These are phyloP conservation scores for Populus deltoides DNA, from an alignment of 345 rosid species.

Conservation along the genomic window DNA sequence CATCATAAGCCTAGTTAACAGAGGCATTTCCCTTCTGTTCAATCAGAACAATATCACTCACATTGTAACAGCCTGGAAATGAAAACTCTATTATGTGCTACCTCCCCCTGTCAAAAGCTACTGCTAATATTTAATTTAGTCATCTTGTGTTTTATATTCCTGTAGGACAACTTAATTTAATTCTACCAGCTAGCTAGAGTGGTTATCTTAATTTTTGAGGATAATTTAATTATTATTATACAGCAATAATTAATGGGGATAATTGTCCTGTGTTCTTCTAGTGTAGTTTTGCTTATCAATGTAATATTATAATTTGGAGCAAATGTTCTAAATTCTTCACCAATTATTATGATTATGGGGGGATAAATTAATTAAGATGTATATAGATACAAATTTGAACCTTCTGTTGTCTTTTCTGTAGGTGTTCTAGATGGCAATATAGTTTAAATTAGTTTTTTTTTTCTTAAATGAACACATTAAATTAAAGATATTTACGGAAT, in stretches of 20 bases:
- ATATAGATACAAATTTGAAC: slow-evolving; percentile 24
- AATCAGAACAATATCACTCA: neutral
- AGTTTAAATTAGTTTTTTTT: too few relatives aligned
- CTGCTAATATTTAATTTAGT: neutral
- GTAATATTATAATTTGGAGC: neutral
- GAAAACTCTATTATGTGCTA: neutral
- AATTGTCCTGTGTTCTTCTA: neutral
- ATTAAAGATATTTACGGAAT: too few relatives aligned
- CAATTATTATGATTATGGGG: neutral
- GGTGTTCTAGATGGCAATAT: neutral
- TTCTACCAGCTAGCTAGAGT: slow-evolving; percentile 7
- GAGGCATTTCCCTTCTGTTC: neutral
- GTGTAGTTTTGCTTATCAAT: neutral
- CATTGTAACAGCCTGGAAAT: slow-evolving; percentile 2
- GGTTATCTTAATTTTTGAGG: slow-evolving; percentile 12
- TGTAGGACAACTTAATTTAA: neutral
- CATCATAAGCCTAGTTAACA: neutral
- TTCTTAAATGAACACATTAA: neutral
- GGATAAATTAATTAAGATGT: slow-evolving; percentile 3
- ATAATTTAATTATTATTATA: slow-evolving; percentile 4
- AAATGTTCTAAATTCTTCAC: neutral
- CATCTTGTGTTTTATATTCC: neutral
- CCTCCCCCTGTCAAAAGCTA: neutral
- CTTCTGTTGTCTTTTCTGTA: slow-evolving; percentile 21
- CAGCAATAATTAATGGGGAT: slow-evolving; percentile 24